Evolutionary conservation across 345 rosid genomes (phyloP).

Genomic region (Salix caprea): DNA sequence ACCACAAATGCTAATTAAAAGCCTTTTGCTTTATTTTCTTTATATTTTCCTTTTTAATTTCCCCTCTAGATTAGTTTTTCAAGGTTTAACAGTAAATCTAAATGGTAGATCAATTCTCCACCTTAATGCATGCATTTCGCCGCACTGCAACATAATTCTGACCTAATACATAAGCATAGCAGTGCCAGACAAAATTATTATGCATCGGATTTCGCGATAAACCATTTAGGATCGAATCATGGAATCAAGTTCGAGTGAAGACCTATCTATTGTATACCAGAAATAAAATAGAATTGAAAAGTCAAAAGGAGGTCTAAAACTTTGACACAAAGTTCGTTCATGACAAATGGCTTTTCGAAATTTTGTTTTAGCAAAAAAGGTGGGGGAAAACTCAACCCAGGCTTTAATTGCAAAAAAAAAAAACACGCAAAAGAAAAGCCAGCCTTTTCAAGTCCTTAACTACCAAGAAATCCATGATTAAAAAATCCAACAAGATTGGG

Average conservation of each 20-base stretch:
- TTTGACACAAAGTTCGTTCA: background rate
- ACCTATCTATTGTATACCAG: too few relatives aligned
- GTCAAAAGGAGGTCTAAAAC: background rate
- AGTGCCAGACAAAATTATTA: too few relatives aligned
- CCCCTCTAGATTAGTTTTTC: background rate
- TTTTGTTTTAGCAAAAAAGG: background rate
- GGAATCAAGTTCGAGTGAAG: too few relatives aligned
- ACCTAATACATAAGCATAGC: too few relatives aligned
- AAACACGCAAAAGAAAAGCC: background rate
- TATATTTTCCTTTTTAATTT: background rate
- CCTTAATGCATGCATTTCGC: too few relatives aligned
- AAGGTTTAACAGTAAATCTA: background rate
- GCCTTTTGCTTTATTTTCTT: background rate
- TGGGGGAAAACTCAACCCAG: background rate
- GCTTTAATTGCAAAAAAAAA: background rate
- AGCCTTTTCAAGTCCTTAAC: conserved; percentile 9
- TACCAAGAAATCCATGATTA: conserved; percentile 13
- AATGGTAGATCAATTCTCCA: too few relatives aligned
- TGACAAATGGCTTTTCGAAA: background rate
- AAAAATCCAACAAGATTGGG: background rate
- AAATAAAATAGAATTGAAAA: too few relatives aligned
- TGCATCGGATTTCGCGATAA: too few relatives aligned
- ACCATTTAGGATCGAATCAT: background rate
- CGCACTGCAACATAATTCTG: too few relatives aligned
- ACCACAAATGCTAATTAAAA: background rate